Evolutionary conservation across 1,139 yeast species (phyloP).

Genomic region (Trichomonascaceae sp.): DNA sequence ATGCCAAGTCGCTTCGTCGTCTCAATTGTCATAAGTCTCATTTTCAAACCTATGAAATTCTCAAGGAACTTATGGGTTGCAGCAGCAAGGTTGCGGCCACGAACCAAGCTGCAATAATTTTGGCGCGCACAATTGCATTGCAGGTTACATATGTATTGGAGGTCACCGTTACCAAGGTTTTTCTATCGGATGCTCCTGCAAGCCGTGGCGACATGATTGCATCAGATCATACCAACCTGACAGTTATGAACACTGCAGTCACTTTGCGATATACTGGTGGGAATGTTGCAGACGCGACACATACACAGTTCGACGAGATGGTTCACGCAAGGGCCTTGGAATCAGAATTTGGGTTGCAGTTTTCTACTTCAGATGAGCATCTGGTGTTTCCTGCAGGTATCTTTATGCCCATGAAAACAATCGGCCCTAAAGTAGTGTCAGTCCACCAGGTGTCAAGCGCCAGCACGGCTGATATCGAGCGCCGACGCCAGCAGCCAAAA

Average conservation of each 20-base stretch:
- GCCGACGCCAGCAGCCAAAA: too few species aligned
- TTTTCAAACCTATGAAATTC: conserved; percentile 23
- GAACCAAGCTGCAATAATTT: conserved; percentile 26
- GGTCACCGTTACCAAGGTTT: conserved; percentile 28
- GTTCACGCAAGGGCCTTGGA: conserved; percentile 38
- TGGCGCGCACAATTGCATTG: conserved; percentile 30
- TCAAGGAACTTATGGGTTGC: conserved; percentile 31
- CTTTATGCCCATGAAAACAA: conserved; percentile 17
- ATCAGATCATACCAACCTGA: too few species aligned
- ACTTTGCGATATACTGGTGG: conserved; percentile 28
- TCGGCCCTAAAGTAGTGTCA: conserved; percentile 7
- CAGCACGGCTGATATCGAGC: too few species aligned
- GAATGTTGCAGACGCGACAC: conserved; percentile 25
- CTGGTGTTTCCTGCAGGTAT: conserved; percentile 15
- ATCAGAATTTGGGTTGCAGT: conserved; percentile 44
- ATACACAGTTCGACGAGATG: conserved; percentile 29
- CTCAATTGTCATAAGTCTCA: conserved; percentile 13
- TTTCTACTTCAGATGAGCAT: conserved; percentile 20
- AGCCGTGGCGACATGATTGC: too few species aligned
- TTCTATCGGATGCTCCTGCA: too few species aligned
- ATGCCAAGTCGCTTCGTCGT: conserved; percentile 9
- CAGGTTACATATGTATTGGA: conserved; percentile 47
- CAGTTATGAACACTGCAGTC: background rate
- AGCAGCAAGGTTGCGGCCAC: conserved; percentile 25
- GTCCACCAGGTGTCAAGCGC: background rate